These are phyloP conservation scores for Krasilnikovozyma curviuscula DNA, from an alignment of 768 basidiomycete genomes.

Conservation along the genomic window DNA sequence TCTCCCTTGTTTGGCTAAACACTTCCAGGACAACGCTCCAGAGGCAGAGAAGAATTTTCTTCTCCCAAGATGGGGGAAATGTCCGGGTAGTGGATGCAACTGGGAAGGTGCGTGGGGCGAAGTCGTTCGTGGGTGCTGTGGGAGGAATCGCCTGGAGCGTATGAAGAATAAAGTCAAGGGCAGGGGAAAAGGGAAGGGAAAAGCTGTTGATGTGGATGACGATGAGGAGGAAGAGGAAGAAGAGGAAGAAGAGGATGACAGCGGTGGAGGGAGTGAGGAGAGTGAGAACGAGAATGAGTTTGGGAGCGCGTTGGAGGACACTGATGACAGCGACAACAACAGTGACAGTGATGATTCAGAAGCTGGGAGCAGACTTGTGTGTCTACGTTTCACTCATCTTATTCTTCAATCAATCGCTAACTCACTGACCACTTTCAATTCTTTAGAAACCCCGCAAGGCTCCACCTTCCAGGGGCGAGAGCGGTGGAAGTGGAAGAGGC, in stretches of 20 bases:
- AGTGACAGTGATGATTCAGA: too few species aligned
- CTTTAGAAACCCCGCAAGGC: too few species aligned
- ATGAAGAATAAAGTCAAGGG: background rate
- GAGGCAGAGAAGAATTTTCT: background rate
- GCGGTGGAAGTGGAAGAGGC: too few species aligned
- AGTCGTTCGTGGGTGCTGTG: constrained; percentile 2
- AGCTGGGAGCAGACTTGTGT: too few species aligned
- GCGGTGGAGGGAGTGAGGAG: background rate
- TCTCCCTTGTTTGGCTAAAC: constrained; percentile 2
- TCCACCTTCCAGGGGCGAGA: too few species aligned
- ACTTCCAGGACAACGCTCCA: background rate
- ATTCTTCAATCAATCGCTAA: too few species aligned
- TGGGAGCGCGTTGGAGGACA: too few species aligned
- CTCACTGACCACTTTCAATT: too few species aligned
- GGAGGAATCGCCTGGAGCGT: background rate
- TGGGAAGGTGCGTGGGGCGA: constrained; percentile 3
- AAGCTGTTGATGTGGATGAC: background rate
- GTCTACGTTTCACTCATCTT: too few species aligned
- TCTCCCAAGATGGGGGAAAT: background rate
- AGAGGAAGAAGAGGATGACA: background rate
- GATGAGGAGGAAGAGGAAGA: background rate
- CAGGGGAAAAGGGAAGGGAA: background rate
- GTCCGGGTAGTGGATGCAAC: background rate
- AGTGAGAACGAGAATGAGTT: background rate
- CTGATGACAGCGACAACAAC: too few species aligned